phyloP scores from a whole-genome alignment of 805 yeast species.

The Ogataea methanolica region DNA sequence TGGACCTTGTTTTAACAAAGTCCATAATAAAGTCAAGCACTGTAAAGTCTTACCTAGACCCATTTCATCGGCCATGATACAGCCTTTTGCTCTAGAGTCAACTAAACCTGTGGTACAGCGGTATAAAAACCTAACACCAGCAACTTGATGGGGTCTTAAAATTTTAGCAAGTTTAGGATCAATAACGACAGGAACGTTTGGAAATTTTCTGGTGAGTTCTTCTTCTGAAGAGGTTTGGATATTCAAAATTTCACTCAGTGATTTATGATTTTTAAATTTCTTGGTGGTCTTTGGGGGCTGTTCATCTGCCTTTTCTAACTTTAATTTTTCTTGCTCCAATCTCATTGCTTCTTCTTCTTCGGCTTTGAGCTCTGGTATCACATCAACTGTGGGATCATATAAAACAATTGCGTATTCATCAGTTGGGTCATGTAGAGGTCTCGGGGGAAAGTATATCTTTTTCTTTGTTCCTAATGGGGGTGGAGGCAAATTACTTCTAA shows the following conservation, averaged over 20 bases:
- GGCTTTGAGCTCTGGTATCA: constrained; percentile 28
- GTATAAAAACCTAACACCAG: constrained; percentile 88
- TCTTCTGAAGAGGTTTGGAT: constrained; percentile 50
- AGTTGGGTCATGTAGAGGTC: constrained; percentile 92
- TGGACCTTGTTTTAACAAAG: constrained; percentile 83
- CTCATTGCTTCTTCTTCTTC: constrained; percentile 25
- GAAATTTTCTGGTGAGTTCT: constrained; percentile 44
- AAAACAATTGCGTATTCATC: constrained; percentile 91
- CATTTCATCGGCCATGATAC: constrained; percentile 98
- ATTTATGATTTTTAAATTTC: constrained; percentile 44
- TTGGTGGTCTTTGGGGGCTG: constrained; percentile 30
- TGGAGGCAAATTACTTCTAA: constrained; percentile 39
- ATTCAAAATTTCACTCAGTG: constrained; percentile 79
- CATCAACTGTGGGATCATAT: constrained; percentile 92
- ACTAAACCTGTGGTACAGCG: constrained; percentile 86
- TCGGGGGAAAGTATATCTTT: constrained; percentile 66
- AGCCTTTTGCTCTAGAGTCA: constrained; percentile 83
- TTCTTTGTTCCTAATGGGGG: constrained; percentile 84
- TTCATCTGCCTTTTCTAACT: constrained; percentile 19
- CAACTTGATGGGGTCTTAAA: constrained; percentile 92
- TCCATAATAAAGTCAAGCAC: constrained; percentile 90
- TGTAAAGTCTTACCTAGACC: constrained; percentile 90
- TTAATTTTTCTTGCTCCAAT: constrained; percentile 21
- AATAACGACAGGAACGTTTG: constrained; percentile 92
- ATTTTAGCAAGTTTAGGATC: constrained; percentile 84